A percentile compares a stretch with the other conserved stretches of the same genome.
Conservation (phyloP, 78 protist genomes). For the Emiliania huxleyi region DNA sequence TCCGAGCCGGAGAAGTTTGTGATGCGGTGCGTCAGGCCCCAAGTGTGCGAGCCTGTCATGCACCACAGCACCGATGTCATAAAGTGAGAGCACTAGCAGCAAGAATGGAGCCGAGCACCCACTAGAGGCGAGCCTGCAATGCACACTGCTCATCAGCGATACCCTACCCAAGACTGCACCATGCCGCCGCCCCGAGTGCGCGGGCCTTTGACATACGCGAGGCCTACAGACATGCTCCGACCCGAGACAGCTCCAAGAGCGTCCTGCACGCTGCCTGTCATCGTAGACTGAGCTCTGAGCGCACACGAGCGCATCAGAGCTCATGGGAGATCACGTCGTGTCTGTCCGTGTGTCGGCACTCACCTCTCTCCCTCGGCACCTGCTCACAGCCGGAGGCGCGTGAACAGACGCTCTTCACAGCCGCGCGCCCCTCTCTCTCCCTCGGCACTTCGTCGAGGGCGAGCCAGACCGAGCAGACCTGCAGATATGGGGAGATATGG, state of each 20-base stretch:
- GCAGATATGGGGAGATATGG: too few species aligned
- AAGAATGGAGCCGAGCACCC: too few species aligned
- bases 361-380: too few species aligned
- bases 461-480: slow-evolving; percentile 17
- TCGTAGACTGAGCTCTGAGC: background rate
- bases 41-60: background rate
- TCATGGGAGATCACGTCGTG: too few species aligned
- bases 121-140: too few species aligned
- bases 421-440: too few species aligned
- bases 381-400: background rate
- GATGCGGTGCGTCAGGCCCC: background rate
- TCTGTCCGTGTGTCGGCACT: too few species aligned
- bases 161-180: too few species aligned
- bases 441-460: background rate
- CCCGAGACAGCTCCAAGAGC: background rate
- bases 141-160: too few species aligned
- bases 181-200: too few species aligned
- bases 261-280: background rate
- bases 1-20: slow-evolving; percentile 1
- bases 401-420: background rate
- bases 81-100: too few species aligned
- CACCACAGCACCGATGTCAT: too few species aligned
- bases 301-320: background rate
- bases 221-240: background rate
- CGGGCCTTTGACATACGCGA: background rate